Evolutionary conservation across 768 basidiomycete genomes (phyloP).

Genomic region (Lactifluus piperatus): DNA sequence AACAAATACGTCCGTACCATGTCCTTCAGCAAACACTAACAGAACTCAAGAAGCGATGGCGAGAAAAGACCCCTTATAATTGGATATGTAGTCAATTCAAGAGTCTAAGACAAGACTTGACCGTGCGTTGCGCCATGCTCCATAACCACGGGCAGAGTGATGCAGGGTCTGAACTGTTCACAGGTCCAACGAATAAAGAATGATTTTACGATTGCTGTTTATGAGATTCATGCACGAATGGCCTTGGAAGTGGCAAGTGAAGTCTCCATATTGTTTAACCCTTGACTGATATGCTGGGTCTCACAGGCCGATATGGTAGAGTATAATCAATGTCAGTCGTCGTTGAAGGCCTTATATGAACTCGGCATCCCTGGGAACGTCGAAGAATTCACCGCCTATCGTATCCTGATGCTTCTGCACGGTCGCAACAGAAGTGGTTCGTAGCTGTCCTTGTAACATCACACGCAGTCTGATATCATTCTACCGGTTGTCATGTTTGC

Average conservation of each 20-base stretch:
- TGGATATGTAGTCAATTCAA: conserved; percentile 99
- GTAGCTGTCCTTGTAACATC: conserved; percentile 22
- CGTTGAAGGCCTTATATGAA: conserved; percentile 84
- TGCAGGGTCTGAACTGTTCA: conserved; percentile 5
- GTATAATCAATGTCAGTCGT: conserved; percentile 96
- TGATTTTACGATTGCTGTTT: conserved; percentile 93
- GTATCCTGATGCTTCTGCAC: conserved; percentile 91
- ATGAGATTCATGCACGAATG: conserved; percentile 97
- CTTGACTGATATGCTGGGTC: conserved; percentile 1
- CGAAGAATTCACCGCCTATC: conserved; percentile 96
- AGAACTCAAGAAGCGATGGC: conserved; percentile 85
- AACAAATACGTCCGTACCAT: conserved; percentile 83
- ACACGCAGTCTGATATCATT: not conserved
- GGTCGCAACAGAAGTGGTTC: conserved; percentile 89
- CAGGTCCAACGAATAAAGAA: conserved; percentile 99
- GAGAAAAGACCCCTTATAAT: conserved; percentile 62
- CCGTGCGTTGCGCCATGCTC: conserved; percentile 50
- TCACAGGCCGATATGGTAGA: conserved; percentile 91
- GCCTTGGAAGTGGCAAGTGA: conserved; percentile 74
- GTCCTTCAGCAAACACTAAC: conserved; percentile 78
- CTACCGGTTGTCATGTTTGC: conserved; percentile 7
- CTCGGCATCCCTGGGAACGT: conserved; percentile 87
- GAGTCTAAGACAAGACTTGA: conserved; percentile 93
- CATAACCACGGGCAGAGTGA: conserved; percentile 5
- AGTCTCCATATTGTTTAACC: not conserved